Conservation (phyloP, 2,329 filamentous ascomycete genomes). For the Aspergillus ibericus region DNA sequence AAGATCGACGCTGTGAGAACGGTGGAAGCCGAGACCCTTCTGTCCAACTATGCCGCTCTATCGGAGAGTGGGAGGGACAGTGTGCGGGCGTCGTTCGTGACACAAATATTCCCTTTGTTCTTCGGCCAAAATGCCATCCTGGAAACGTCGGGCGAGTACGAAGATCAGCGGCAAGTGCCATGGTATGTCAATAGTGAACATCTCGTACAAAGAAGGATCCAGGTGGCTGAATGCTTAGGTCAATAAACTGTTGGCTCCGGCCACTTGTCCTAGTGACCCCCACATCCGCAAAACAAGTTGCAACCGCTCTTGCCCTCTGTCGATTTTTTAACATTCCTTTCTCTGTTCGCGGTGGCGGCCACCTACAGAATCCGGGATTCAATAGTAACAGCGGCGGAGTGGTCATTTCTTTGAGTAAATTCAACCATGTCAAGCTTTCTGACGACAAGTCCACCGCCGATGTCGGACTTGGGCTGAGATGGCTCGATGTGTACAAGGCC, state of each 20-base stretch:
- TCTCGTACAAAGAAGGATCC: neutral
- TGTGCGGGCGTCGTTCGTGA: neutral
- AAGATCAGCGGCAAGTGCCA: neutral
- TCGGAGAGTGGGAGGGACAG: neutral
- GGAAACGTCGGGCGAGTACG: neutral
- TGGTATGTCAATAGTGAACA: neutral
- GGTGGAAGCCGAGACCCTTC: neutral
- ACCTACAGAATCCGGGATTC: constrained; percentile 18
- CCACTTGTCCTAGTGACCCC: constrained; percentile 9
- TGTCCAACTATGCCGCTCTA: neutral
- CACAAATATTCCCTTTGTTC: neutral
- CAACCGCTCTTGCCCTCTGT: constrained; percentile 1
- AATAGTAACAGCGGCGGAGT: constrained; percentile 37
- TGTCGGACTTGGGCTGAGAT: constrained; percentile 49
- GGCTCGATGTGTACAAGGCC: constrained; percentile 44
- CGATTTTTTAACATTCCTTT: constrained; percentile 1
- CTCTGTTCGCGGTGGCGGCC: constrained; percentile 13
- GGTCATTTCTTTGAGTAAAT: constrained; percentile 49
- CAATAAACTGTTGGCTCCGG: constrained; percentile 12
- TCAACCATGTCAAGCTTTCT: constrained; percentile 40
- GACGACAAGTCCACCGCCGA: constrained; percentile 37
- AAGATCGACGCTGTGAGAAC: neutral
- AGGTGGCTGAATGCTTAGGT: neutral
- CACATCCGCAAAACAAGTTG: constrained; percentile 1
- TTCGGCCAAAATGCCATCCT: neutral